Evolutionary conservation across 2,329 filamentous ascomycete genomes (phyloP).

Genomic region (Aureobasidium sp.): DNA sequence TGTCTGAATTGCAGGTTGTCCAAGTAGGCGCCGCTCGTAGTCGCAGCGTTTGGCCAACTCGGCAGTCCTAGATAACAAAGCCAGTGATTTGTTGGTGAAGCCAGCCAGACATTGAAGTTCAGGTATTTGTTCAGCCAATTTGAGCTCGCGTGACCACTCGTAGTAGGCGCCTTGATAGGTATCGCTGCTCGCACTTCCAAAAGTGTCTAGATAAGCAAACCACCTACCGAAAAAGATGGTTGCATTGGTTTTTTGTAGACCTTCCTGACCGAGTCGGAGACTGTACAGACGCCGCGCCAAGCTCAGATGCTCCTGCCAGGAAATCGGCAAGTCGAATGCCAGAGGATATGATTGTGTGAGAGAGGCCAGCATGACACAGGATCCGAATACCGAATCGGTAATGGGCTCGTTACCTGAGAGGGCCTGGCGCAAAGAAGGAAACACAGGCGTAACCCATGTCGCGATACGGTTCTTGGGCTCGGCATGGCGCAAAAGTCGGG

Average conservation of each 20-base stretch:
- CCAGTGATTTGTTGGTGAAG: constrained; percentile 10
- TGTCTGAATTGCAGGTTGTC: background rate
- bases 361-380: constrained; percentile 76
- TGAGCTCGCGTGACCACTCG: constrained; percentile 12
- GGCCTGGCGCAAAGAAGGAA: constrained; percentile 62
- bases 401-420: constrained; percentile 52
- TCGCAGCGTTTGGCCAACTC: constrained; percentile 12
- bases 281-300: constrained; percentile 53
- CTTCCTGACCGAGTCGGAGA: constrained; percentile 46
- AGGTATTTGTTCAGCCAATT: background rate
- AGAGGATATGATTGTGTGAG: constrained; percentile 76
- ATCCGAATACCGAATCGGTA: constrained; percentile 65
- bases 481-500: constrained; percentile 62
- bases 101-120: constrained; percentile 11
- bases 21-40: background rate
- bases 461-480: constrained; percentile 74
- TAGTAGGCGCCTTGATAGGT: constrained; percentile 7
- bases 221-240: constrained; percentile 70
- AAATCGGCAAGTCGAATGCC: constrained; percentile 67
- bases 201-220: constrained; percentile 75
- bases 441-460: constrained; percentile 71
- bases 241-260: constrained; percentile 52
- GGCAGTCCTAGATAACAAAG: constrained; percentile 3
- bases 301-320: constrained; percentile 72
- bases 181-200: constrained; percentile 63